Evolutionary conservation across 2,329 filamentous ascomycete genomes (phyloP), one percentile per base, ranked within the genome.

Genomic region (Annulohypoxylon truncatum): DNA sequence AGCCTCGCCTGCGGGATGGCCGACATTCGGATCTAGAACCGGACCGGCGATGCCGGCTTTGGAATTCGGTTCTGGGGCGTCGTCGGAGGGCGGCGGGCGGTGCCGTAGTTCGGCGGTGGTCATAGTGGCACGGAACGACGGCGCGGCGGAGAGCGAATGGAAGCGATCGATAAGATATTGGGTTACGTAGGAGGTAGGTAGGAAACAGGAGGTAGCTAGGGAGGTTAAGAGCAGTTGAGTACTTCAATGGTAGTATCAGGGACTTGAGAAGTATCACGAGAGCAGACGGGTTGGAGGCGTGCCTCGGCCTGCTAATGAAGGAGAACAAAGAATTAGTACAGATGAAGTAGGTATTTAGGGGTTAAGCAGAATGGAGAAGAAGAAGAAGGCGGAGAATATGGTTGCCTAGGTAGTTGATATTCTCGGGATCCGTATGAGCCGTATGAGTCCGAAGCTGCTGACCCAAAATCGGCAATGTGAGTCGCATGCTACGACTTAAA

Each of bases 1-100:
- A 56, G 82, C 77, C 58, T 82, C 82, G n/a, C 87, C 87, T 1
- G 85, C 86, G 0, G 87, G 86, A 73, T 89, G 86, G 12, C 66
- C 70, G 18, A 64, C 67, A 50, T 71, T 65, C n/a, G 65, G 59
- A 38, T 75, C 70, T 18, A 62, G 66, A 22, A 66, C 53, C 35
- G 69, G 62, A 15, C 69, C 57, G 29, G 72, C 44, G 50, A 59
- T 28, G 31, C 51, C 67, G 68, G 67, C 67, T 20, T 54, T 64
- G 40, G 76, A 55, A 29, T 77, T 76, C 28, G 78, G 73, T n/a
- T 75, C 72, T 42, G 79, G 74, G 15, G 74, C 63, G 52, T 72
- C 55, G 15, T 62, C 40, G n/a, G 63, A 56, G 24, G 68, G 58
- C 51, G 61, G 72, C 60, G 66, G 65, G 48, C 79, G 75, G 60